phyloP scores from a whole-genome alignment of 2,329 filamentous ascomycete genomes.

The Colletotrichum filicis region DNA sequence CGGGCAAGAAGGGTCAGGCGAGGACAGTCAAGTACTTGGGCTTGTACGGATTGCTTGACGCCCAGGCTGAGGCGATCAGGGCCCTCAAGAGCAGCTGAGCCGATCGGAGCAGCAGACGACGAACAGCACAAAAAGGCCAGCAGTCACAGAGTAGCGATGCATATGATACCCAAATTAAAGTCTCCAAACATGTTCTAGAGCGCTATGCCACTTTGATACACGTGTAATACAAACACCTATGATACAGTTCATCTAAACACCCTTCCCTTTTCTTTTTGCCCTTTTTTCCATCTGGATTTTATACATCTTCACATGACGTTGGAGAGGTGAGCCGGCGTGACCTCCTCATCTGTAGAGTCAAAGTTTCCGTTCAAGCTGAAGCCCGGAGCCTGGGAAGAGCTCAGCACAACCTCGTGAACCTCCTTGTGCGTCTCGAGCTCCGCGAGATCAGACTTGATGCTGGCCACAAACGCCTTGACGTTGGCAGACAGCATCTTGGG shows the following conservation, averaged over 20 bases:
- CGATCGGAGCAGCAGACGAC: background rate
- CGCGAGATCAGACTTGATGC: slow-evolving; percentile 79
- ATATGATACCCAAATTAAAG: slow-evolving; percentile 44
- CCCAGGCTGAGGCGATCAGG: slow-evolving; percentile 63
- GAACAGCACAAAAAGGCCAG: background rate
- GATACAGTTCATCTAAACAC: slow-evolving; percentile 45
- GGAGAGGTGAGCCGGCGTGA: slow-evolving; percentile 64
- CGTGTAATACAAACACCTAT: slow-evolving; percentile 47
- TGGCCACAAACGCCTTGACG: slow-evolving; percentile 79
- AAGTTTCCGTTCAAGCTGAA: slow-evolving; percentile 88
- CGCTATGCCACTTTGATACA: slow-evolving; percentile 33
- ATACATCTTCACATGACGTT: slow-evolving; percentile 62
- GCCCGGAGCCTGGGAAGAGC: slow-evolving; percentile 87
- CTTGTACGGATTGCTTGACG: slow-evolving; percentile 63
- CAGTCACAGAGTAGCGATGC: slow-evolving; percentile 29
- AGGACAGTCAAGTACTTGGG: slow-evolving; percentile 63
- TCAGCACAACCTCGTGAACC: slow-evolving; percentile 76
- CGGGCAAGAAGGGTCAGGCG: slow-evolving; percentile 53
- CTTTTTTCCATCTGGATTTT: slow-evolving; percentile 1
- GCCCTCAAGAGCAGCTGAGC: slow-evolving; percentile 52
- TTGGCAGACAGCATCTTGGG: slow-evolving; percentile 89
- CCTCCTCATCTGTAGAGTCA: slow-evolving; percentile 67
- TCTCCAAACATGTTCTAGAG: slow-evolving; percentile 34
- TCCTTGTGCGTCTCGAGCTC: slow-evolving; percentile 53
- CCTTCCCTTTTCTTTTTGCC: slow-evolving; percentile 4